phyloP scores from a whole-genome alignment of 352 stramenopile species.

The Phytophthora crassamura region DNA sequence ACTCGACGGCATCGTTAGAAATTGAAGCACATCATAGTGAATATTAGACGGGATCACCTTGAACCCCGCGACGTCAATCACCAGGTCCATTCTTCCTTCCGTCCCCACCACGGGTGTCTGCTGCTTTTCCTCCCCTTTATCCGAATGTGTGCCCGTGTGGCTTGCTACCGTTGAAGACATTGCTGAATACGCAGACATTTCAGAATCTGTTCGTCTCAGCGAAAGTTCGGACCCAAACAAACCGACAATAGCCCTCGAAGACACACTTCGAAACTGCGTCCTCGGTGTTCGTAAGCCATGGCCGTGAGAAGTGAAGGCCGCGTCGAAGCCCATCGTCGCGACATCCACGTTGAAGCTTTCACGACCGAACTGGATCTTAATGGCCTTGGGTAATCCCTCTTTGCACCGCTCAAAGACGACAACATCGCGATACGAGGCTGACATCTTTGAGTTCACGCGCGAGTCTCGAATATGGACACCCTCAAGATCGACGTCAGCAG shows the following conservation, averaged over 20 bases:
- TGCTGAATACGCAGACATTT: conserved; percentile 37
- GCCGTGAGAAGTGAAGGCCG: conserved; percentile 44
- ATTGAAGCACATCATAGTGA: conserved; percentile 77
- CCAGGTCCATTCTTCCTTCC: conserved; percentile 67
- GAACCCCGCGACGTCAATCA: conserved; percentile 77
- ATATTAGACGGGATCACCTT: conserved; percentile 87
- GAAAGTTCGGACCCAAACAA: conserved; percentile 48
- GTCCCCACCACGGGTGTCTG: conserved; percentile 18
- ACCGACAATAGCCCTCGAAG: conserved; percentile 44
- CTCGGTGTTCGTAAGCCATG: conserved; percentile 27
- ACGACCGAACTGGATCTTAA: conserved; percentile 69
- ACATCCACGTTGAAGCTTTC: conserved; percentile 51
- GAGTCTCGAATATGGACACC: conserved; percentile 77
- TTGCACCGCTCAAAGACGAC: conserved; percentile 68
- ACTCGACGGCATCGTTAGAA: conserved; percentile 50
- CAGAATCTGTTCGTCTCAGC: conserved; percentile 41
- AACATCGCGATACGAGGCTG: conserved; percentile 71
- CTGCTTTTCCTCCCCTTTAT: conserved; percentile 28
- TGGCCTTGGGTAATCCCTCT: conserved; percentile 52
- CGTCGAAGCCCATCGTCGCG: conserved; percentile 52
- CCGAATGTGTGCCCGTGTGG: conserved; percentile 13
- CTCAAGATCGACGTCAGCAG: conserved; percentile 58
- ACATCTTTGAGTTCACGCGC: conserved; percentile 60
- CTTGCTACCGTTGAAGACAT: conserved; percentile 37
- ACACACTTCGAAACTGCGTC: conserved; percentile 50